Conservation (phyloP, 345 rosid species). For the Gossypium arboreum region DNA sequence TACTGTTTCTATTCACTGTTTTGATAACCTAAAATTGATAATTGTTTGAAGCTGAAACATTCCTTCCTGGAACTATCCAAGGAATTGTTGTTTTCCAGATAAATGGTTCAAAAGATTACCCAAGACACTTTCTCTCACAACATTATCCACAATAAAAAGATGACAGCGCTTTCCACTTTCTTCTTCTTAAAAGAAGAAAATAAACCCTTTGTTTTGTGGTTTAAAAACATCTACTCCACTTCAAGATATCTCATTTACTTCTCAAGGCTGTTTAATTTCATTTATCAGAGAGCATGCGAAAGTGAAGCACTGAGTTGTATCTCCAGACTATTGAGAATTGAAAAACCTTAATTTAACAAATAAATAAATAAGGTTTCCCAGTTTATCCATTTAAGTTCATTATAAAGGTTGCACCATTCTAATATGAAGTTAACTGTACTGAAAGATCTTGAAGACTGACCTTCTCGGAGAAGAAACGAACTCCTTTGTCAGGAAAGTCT, state of each 20-base stretch:
- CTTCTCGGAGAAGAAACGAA: conserved; percentile 97
- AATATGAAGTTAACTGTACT: background rate
- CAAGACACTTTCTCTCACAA: background rate
- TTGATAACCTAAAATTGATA: background rate
- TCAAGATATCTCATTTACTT: conserved; percentile 2
- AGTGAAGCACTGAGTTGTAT: background rate
- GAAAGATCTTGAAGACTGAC: conserved; percentile 31
- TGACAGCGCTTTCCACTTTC: background rate
- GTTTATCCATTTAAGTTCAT: background rate
- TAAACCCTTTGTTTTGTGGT: background rate
- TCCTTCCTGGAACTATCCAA: background rate
- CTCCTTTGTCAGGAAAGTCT: conserved; percentile 83
- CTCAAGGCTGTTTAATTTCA: background rate
- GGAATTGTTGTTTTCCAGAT: background rate
- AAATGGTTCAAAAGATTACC: background rate
- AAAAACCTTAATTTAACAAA: background rate
- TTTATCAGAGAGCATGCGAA: background rate
- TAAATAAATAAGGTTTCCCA: background rate
- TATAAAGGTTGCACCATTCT: background rate
- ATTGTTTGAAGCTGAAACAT: background rate
- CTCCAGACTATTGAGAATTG: background rate
- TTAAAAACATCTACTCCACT: background rate
- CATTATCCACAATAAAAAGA: background rate
- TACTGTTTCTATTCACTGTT: background rate
- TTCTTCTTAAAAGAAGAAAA: background rate